Conservation (phyloP, 2,329 filamentous ascomycete genomes). For the Cladosporium sp. region DNA sequence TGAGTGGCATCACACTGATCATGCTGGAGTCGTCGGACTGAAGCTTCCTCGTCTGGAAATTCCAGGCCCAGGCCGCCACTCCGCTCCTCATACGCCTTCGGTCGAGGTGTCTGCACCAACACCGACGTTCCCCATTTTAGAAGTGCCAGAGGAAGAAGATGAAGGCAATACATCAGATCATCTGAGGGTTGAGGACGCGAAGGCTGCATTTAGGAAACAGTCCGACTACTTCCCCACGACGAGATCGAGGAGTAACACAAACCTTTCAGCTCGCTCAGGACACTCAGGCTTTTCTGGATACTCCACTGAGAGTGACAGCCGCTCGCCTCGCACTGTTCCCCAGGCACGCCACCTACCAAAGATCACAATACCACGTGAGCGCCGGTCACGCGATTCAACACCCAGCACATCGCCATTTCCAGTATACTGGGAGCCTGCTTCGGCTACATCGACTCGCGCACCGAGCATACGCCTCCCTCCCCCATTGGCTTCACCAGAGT, state of each 20-base stretch:
- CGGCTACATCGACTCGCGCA: constrained; percentile 49
- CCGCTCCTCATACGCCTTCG: constrained; percentile 12
- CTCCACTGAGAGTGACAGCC: constrained; percentile 1
- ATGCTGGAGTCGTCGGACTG: constrained; percentile 12
- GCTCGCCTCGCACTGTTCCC: constrained; percentile 32
- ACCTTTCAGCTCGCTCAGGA: background rate
- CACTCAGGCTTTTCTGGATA: constrained; percentile 7
- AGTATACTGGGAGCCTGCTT: constrained; percentile 56
- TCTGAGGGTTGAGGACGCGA: constrained; percentile 12
- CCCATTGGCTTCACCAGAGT: constrained; percentile 52
- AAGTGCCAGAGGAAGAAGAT: constrained; percentile 15
- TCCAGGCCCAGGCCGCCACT: constrained; percentile 15
- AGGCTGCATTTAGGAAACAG: constrained; percentile 6
- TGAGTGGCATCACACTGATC: constrained; percentile 11
- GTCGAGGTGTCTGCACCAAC: constrained; percentile 18
- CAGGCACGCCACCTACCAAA: constrained; percentile 43
- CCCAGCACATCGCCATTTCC: constrained; percentile 66
- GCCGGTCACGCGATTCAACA: constrained; percentile 39
- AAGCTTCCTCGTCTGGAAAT: constrained; percentile 11
- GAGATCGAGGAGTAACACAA: constrained; percentile 11
- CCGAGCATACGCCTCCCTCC: constrained; percentile 61
- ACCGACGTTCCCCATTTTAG: constrained; percentile 11
- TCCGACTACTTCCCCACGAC: constrained; percentile 8
- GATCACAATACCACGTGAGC: constrained; percentile 43
- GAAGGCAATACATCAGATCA: constrained; percentile 9